phyloP scores from a whole-genome alignment of 257 asterid species.

The Paulownia fortunei region DNA sequence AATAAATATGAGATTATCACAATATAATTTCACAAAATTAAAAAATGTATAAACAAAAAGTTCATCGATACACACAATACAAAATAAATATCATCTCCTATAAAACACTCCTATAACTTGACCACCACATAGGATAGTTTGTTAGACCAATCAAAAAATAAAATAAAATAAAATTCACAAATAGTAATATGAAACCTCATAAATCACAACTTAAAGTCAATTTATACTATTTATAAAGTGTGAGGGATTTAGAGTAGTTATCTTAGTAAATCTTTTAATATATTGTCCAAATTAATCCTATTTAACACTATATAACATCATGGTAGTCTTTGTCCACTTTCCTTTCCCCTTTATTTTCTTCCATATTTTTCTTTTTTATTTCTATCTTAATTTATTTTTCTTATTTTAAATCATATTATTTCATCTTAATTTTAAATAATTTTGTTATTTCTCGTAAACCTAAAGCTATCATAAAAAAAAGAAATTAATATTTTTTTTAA shows the following conservation, averaged over 20 bases:
- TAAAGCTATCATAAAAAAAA: background rate
- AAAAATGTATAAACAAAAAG: background rate
- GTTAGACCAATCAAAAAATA: constrained; percentile 30
- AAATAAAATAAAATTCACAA: background rate
- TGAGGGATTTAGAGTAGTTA: no score
- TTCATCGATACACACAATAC: background rate
- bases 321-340: background rate
- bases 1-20: background rate
- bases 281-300: background rate
- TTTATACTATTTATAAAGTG: background rate
- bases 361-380: no score
- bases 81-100: constrained; percentile 13
- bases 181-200: background rate
- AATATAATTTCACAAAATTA: background rate
- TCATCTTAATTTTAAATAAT: no score
- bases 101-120: constrained; percentile 29
- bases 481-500: no score
- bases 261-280: background rate
- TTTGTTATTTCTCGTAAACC: background rate
- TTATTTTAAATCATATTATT: no score
- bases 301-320: background rate
- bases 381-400: no score
- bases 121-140: constrained; percentile 30
- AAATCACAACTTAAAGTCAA: background rate
- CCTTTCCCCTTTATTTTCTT: background rate